Percentiles rank a stretch among this genome's conserved stretches.
These are phyloP conservation scores for Erysimum cheiri DNA, from an alignment of 441 rosid genomes.

Conservation along the genomic window DNA sequence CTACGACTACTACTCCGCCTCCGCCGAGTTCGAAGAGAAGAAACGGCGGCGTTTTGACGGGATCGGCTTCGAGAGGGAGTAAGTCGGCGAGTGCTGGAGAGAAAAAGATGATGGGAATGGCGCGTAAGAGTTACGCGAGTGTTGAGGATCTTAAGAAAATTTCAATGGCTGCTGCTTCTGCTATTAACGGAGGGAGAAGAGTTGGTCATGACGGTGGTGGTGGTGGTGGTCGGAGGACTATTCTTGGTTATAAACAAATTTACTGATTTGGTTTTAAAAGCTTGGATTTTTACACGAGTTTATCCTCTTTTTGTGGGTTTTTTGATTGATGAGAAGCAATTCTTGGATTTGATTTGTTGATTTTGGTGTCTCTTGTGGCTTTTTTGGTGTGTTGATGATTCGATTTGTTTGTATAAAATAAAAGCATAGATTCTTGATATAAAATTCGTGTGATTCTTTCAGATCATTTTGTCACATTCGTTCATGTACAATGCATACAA, in stretches of 20 bases:
- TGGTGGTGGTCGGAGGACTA: slow-evolving; percentile 48
- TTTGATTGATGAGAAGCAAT: slow-evolving; percentile 16
- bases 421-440: slow-evolving; percentile 8
- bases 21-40: slow-evolving; percentile 47
- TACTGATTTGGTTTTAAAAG: slow-evolving; percentile 32
- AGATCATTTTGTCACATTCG: not conserved
- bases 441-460: not conserved
- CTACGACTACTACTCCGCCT: slow-evolving; percentile 57
- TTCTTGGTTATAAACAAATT: slow-evolving; percentile 57
- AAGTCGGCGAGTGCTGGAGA: slow-evolving; percentile 76
- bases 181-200: slow-evolving; percentile 54
- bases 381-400: slow-evolving; percentile 20
- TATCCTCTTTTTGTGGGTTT: slow-evolving; percentile 1
- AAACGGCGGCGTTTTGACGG: slow-evolving; percentile 42
- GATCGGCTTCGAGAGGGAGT: slow-evolving; percentile 58
- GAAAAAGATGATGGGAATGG: slow-evolving; percentile 52
- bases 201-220: slow-evolving; percentile 38
- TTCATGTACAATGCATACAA: too few species aligned
- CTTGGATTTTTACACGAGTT: slow-evolving; percentile 11
- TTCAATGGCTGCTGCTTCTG: slow-evolving; percentile 61
- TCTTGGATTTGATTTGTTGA: slow-evolving; percentile 7
- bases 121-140: too few species aligned
- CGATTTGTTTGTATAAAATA: slow-evolving; percentile 26
- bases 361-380: not conserved
- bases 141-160: slow-evolving; percentile 59